Evolutionary conservation across 73 alveolate species (phyloP).

Genomic region (Tetrahymena borealis): DNA sequence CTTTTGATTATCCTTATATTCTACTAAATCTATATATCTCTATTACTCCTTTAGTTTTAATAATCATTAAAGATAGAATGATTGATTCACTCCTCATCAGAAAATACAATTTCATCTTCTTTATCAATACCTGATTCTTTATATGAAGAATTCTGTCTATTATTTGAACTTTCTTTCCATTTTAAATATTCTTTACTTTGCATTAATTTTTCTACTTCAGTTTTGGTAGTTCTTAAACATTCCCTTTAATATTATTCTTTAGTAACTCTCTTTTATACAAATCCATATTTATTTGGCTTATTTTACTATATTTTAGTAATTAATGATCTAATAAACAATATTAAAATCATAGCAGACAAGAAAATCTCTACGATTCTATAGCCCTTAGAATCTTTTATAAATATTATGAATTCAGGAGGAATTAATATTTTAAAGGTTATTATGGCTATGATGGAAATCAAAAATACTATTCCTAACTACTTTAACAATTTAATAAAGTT

Average conservation of each 20-base stretch:
- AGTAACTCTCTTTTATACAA: neutral
- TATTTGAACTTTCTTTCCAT: neutral
- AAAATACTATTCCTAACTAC: neutral
- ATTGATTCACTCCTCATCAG: neutral
- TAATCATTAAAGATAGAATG: neutral
- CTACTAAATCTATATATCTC: too few species aligned
- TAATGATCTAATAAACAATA: neutral
- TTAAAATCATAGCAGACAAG: neutral
- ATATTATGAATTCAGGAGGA: neutral
- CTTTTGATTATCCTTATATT: too few species aligned
- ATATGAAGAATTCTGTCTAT: neutral
- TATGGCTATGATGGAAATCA: neutral
- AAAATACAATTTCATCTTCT: neutral
- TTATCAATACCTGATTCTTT: neutral
- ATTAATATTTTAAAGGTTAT: neutral
- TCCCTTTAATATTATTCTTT: neutral
- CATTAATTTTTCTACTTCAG: neutral
- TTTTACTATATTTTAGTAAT: neutral
- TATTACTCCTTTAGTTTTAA: neutral
- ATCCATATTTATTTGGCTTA: neutral
- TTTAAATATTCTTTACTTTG: neutral
- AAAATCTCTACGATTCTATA: neutral
- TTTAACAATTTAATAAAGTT: neutral
- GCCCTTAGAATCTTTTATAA: neutral
- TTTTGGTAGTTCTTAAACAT: neutral